These are phyloP conservation scores for Clavulina sp. DNA, from an alignment of 768 basidiomycete species.

Conservation along the genomic window DNA sequence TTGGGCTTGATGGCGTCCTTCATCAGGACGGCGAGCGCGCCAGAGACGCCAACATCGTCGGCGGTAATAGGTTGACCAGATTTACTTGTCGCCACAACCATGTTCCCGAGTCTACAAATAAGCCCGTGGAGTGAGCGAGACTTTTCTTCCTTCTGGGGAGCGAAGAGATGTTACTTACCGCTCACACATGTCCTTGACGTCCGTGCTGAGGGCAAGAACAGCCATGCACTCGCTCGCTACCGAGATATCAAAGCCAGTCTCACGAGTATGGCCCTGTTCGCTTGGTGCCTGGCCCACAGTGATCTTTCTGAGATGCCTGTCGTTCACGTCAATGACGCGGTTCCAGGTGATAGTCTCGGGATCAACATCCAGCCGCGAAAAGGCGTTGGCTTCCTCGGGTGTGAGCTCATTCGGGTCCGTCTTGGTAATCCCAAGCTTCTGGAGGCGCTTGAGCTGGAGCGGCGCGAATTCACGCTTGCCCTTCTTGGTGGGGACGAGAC, in stretches of 20 bases:
- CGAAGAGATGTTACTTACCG: slow-evolving; percentile 21
- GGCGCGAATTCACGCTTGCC: slow-evolving; percentile 89
- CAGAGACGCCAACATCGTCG: slow-evolving; percentile 89
- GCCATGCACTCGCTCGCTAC: slow-evolving; percentile 99
- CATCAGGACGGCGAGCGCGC: slow-evolving; percentile 90
- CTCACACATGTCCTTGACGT: slow-evolving; percentile 78
- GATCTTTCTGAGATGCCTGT: slow-evolving; percentile 88
- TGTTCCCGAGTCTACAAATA: slow-evolving; percentile 51
- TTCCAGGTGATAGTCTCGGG: slow-evolving; percentile 91
- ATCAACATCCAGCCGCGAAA: slow-evolving; percentile 86
- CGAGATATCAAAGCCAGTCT: slow-evolving; percentile 89
- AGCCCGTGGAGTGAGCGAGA: background rate
- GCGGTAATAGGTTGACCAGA: slow-evolving; percentile 84
- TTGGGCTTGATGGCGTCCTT: slow-evolving; percentile 99
- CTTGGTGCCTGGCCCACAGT: slow-evolving; percentile 81
- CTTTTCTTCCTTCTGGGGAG: background rate
- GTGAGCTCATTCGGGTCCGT: slow-evolving; percentile 83
- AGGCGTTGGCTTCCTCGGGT: slow-evolving; percentile 76
- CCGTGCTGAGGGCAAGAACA: slow-evolving; percentile 79
- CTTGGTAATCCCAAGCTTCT: slow-evolving; percentile 92
- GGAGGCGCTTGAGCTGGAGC: slow-evolving; percentile 86
- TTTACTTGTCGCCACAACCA: slow-evolving; percentile 94
- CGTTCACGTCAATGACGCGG: slow-evolving; percentile 91
- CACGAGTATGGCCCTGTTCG: slow-evolving; percentile 76
- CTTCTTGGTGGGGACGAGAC: slow-evolving; percentile 84